A percentile compares a stretch with the other conserved stretches of the same genome.
phyloP scores from a whole-genome alignment of 2,329 filamentous ascomycete genomes.

The Pseudopithomyces chartarum region DNA sequence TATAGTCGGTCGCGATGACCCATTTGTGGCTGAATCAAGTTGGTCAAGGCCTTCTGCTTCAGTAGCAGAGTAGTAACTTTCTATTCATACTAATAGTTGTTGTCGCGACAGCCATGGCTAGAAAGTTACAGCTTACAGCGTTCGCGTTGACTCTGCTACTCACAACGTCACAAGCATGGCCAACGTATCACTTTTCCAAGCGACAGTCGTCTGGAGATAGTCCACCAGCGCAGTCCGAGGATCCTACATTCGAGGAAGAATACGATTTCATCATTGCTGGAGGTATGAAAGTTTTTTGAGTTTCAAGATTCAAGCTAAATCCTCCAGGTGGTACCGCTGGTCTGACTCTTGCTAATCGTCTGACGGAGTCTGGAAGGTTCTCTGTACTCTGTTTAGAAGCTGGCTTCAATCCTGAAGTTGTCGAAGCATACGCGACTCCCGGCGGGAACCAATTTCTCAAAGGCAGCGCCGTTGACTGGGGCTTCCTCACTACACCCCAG shows the following conservation, averaged over 20 bases:
- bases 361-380: slow-evolving; percentile 25
- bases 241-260: slow-evolving; percentile 12
- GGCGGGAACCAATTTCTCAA: slow-evolving; percentile 35
- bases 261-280: slow-evolving; percentile 18
- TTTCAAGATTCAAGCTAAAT: neutral
- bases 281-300: slow-evolving; percentile 3
- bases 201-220: neutral
- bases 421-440: slow-evolving; percentile 32
- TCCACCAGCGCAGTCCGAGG: slow-evolving; percentile 1
- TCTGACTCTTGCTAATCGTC: slow-evolving; percentile 24
- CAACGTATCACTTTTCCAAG: neutral
- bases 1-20: neutral
- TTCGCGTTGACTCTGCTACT: neutral
- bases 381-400: slow-evolving; percentile 30
- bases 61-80: neutral
- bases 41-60: neutral
- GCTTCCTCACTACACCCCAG: slow-evolving; percentile 29
- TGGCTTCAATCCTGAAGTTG: slow-evolving; percentile 22
- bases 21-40: neutral
- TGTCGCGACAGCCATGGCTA: neutral
- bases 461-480: slow-evolving; percentile 37
- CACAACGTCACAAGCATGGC: neutral
- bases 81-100: neutral
- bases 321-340: slow-evolving; percentile 30
- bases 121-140: neutral